Base-by-base conservation (phyloP, 1,284 basidiomycete species). In the Tilletia indica region DNA sequence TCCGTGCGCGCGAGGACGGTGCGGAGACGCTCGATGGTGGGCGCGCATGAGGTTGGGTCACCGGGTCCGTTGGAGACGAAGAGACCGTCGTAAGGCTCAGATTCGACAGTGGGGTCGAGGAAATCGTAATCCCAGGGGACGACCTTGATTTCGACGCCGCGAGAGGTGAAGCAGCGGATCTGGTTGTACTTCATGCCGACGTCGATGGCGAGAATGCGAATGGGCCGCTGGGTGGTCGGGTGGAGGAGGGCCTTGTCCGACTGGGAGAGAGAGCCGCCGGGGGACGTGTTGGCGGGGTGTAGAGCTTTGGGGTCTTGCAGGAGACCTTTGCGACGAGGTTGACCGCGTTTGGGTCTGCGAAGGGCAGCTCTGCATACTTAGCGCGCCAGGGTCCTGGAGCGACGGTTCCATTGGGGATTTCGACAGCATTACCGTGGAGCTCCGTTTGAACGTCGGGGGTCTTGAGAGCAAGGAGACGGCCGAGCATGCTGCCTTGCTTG, bases 111-210 rank as follows among this genome's bases (percentile, higher is more conserved):
- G 12, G 56, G 56, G n/a, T 89, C 83, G 63, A 92, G 87, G 84
- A 97, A 93, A 86, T 99, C 92, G 85, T 97, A 92, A 85, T 99
- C 89, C 94, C 95, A 99, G 51, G 97, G 96, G 3, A 99, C 93
- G 70, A 97, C 94, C 86, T 97, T 97, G 84, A 99, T 88, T 85
- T 99, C 94, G 68, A 98, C 90, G 70, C 97, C 96, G 66, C 97
- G 92, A 70, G 90, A 88, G 68, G 90, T 91, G 87, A 99, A 97
- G 87, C 96, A 99, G 64, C 97, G 90, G 79, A 99, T 96, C 86
- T 99, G 97, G 86, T 99, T 99, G 87, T 92, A 96, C 87, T 99
- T 99, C 93, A 99, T 98, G 58, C 97, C 97, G 70, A 99, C 95
- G 85, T 99, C 97, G 71, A 99, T 87, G 4, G 93, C 93, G 31